phyloP scores from a whole-genome alignment of 2,329 filamentous ascomycete genomes.

The Stromatinia cepivora region DNA sequence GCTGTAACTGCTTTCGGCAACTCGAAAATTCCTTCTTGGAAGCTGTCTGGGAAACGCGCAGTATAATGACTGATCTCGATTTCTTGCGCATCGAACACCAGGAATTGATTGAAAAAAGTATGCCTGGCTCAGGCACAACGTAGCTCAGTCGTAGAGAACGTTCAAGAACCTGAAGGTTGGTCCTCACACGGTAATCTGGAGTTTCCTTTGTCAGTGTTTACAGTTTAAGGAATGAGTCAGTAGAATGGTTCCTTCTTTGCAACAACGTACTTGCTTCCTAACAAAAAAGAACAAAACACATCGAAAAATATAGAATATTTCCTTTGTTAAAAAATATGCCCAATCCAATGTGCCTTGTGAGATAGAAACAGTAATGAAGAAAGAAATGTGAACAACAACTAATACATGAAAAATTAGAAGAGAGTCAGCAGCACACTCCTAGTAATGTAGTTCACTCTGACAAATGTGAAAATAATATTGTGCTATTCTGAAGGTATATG shows the following conservation, averaged over 20 bases:
- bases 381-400: not conserved
- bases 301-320: not conserved
- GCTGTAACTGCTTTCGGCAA: not conserved
- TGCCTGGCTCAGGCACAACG: not conserved
- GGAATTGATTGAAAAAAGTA: not conserved
- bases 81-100: not conserved
- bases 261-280: no score
- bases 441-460: no score
- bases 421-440: no score
- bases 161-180: not conserved
- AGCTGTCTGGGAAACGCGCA: accelerated
- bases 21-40: not conserved
- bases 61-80: not conserved
- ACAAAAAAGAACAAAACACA: not conserved
- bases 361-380: not conserved
- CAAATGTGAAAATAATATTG: no score
- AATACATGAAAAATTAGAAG: not conserved
- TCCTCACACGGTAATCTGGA: not conserved
- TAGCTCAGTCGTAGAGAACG: not conserved
- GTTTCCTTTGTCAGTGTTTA: not conserved
- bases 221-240: no score
- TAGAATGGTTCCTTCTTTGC: no score
- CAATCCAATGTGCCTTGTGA: not conserved
- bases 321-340: not conserved
- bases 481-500: no score